Evolutionary conservation across 306 rosid genomes (phyloP), one percentile per base, ranked within the genome.

Genomic region (Mimosa pudica): DNA sequence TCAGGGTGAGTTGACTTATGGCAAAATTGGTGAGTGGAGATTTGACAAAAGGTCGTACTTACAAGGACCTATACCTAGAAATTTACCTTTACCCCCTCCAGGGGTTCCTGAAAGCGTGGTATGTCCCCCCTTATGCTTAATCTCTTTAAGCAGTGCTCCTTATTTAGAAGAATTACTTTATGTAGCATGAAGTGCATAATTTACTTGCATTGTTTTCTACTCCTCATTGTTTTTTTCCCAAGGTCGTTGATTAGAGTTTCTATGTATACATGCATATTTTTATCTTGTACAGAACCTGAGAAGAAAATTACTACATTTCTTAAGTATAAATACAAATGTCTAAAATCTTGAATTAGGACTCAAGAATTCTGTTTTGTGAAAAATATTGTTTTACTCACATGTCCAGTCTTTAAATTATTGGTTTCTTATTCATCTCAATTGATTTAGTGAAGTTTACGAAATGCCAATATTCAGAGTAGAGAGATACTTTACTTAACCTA

Each of bases 41-140:
- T 96, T 96, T 58, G 99, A 96, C 90, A 96, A 96, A 85, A 90
- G 98, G 73, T 91, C 98, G 13, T 86, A 89, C 86, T 87, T 93
- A 42, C 86, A 87, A 76, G 97, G 97, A 78, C 97, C 99, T 60
- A 92, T 88, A 1, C 99, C 99, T 1, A 89, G 71, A 80, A 91
- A 96, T 84, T 82, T 93, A 64, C 48, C 98, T 72, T 82, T 96
- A 82, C 98, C 99, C 71, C 99, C 99, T 65, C 92, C 92, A 0
- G 98, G 98, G 41, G 99, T 91, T 79, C 99, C 99, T 58, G 97
- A 91, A 90, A 96, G 98, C 66, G 99, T 96, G 99, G 99, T 96
- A 96, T 80, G 97, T 86, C 70, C 67, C 47, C 47, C 44, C 36
- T 35, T 79, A 41, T 73, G 54, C 61, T 58, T 51, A 82, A 17